These are phyloP conservation scores for Colletotrichum sojae DNA, from an alignment of 2,329 filamentous ascomycete species.

Conservation along the genomic window DNA sequence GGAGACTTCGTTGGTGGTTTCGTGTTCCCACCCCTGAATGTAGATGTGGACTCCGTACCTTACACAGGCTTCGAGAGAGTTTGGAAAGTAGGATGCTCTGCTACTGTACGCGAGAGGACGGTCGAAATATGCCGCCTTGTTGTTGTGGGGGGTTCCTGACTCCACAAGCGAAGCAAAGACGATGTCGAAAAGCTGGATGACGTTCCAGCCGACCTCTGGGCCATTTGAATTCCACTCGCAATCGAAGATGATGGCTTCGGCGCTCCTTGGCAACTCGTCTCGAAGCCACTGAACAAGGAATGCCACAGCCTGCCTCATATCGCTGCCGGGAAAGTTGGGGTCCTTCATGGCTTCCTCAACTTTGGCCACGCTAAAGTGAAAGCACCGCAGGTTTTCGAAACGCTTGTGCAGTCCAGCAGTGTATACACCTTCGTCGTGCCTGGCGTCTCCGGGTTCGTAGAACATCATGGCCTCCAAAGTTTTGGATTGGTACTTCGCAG, in stretches of 20 bases:
- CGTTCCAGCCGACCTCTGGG: background rate
- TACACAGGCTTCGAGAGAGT: background rate
- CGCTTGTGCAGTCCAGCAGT: background rate
- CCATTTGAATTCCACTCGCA: too few species aligned
- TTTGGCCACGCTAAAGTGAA: background rate
- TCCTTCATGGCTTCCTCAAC: background rate
- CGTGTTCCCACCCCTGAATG: too few species aligned
- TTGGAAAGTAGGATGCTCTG: too few species aligned
- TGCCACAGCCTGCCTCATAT: too few species aligned
- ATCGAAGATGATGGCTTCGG: background rate
- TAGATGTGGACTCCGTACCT: background rate
- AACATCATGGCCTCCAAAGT: background rate
- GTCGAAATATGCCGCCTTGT: background rate
- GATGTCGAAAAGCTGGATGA: background rate
- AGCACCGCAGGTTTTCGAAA: background rate
- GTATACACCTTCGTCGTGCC: background rate
- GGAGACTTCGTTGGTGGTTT: too few species aligned
- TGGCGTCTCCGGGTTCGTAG: background rate
- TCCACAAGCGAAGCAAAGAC: background rate
- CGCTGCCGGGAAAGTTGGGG: background rate
- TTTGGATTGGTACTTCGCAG: background rate
- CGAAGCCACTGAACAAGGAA: background rate
- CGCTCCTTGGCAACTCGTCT: background rate
- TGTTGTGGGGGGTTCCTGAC: background rate
- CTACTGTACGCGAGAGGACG: rapidly evolving